phyloP scores from a whole-genome alignment of 495 filamentous ascomycete species.

The Penicillium crystallinum region DNA sequence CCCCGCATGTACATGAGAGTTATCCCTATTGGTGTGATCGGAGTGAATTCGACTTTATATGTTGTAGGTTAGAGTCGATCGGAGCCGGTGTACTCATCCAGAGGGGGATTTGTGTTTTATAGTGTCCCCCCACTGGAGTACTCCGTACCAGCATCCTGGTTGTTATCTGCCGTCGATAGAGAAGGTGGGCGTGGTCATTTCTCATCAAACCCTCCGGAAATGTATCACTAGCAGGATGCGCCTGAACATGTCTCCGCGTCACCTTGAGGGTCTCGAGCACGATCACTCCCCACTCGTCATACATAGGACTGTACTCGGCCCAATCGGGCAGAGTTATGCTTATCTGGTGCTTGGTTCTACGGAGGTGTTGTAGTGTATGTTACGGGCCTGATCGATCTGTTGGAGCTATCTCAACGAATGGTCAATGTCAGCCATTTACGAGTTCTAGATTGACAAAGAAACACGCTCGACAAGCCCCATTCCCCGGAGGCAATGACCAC shows the following conservation, averaged over 20 bases:
- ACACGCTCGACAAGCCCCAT: not conserved
- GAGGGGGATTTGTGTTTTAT: not conserved
- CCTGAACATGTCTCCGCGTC: slow-evolving; percentile 4
- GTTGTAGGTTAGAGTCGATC: not conserved
- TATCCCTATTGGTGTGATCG: not conserved
- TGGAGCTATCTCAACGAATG: not conserved
- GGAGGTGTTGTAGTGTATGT: not conserved
- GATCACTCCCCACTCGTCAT: slow-evolving; percentile 9
- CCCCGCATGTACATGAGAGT: not conserved
- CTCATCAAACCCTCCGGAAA: slow-evolving; percentile 12
- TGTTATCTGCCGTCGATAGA: not conserved
- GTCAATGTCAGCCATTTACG: not conserved
- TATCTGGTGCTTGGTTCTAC: not conserved
- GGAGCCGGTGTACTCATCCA: not conserved
- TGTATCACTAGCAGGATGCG: slow-evolving; percentile 11
- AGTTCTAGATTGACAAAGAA: slow-evolving; percentile 6
- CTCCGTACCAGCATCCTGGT: not conserved
- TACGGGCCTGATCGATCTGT: not conserved
- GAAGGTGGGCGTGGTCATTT: not conserved
- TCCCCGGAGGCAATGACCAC: not conserved
- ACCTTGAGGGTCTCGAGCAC: slow-evolving; percentile 10
- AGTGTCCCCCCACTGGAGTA: not conserved
- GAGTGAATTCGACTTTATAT: not conserved
- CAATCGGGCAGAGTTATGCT: not conserved
- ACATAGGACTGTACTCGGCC: slow-evolving; percentile 7